phyloP scores from a whole-genome alignment of 2,329 filamentous ascomycete species.

The Huntiella abstrusa region DNA sequence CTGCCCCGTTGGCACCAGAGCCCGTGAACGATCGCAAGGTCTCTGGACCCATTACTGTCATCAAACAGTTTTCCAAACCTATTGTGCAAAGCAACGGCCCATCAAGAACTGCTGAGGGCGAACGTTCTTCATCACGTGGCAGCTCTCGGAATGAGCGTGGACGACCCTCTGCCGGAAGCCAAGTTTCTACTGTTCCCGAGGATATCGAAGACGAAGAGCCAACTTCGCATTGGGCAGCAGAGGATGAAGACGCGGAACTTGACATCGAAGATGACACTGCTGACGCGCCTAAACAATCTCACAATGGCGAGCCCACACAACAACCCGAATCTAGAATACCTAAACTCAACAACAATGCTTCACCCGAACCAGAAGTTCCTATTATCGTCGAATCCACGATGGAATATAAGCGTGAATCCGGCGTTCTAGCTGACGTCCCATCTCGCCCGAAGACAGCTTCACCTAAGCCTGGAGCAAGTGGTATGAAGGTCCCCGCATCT shows the following conservation, averaged over 20 bases:
- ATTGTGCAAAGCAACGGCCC: background rate
- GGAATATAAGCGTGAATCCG: background rate
- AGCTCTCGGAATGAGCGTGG: constrained; percentile 47
- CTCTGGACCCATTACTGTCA: constrained; percentile 15
- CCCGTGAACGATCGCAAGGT: constrained; percentile 16
- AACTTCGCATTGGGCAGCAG: background rate
- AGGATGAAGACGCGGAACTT: constrained; percentile 15
- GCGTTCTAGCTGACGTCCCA: background rate
- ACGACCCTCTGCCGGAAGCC: constrained; percentile 59
- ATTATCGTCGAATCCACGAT: constrained; percentile 3
- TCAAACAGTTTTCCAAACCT: constrained; percentile 4
- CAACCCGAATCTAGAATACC: background rate
- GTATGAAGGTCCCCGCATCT: constrained; percentile 6
- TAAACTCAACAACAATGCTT: background rate
- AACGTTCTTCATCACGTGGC: constrained; percentile 33
- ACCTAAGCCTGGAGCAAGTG: constrained; percentile 3
- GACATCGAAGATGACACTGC: constrained; percentile 1
- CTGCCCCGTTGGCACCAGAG: background rate
- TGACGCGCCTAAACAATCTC: background rate
- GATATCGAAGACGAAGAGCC: constrained; percentile 43
- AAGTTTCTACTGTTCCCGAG: constrained; percentile 51
- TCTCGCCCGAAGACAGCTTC: constrained; percentile 4
- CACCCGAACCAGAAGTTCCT: constrained; percentile 2
- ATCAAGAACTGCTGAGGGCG: constrained; percentile 3
- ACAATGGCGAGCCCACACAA: constrained; percentile 24